Conservation (phyloP, 1,139 yeast genomes). For the Saccharomyces hybrid region DNA sequence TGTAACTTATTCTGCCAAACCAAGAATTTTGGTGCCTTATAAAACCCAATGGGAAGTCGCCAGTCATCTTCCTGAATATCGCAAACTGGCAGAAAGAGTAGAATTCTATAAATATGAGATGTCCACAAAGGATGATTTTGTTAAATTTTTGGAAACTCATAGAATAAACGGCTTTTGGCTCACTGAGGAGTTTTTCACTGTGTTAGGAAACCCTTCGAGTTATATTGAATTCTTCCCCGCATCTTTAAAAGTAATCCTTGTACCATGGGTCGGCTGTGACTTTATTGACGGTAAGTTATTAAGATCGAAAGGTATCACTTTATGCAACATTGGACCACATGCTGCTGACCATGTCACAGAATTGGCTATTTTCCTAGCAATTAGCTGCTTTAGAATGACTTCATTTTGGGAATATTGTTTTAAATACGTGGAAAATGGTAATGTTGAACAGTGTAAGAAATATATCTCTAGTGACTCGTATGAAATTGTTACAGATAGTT, state of each 20-base stretch:
- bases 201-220: conserved; percentile 44
- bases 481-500: conserved; percentile 8
- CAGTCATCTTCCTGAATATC: conserved; percentile 23
- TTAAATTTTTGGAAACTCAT: conserved; percentile 20
- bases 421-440: conserved; percentile 34
- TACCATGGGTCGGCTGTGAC: conserved; percentile 69
- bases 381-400: conserved; percentile 58
- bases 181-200: conserved; percentile 52
- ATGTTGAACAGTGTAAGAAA: conserved; percentile 33
- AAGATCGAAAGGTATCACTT: conserved; percentile 38
- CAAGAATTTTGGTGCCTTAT: conserved; percentile 26
- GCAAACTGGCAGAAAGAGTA: conserved; percentile 17
- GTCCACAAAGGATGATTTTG: conserved; percentile 20
- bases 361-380: conserved; percentile 51
- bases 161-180: conserved; percentile 54
- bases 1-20: conserved; percentile 4
- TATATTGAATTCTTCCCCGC: conserved; percentile 47
- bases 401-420: conserved; percentile 42
- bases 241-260: conserved; percentile 47
- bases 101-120: conserved; percentile 26
- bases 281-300: conserved; percentile 44
- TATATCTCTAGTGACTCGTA: conserved; percentile 34
- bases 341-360: conserved; percentile 72
- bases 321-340: conserved; percentile 61
- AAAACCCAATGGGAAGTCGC: conserved; percentile 25